Conservation (phyloP, 495 filamentous ascomycete genomes). For the Penicillium chermesinum region DNA sequence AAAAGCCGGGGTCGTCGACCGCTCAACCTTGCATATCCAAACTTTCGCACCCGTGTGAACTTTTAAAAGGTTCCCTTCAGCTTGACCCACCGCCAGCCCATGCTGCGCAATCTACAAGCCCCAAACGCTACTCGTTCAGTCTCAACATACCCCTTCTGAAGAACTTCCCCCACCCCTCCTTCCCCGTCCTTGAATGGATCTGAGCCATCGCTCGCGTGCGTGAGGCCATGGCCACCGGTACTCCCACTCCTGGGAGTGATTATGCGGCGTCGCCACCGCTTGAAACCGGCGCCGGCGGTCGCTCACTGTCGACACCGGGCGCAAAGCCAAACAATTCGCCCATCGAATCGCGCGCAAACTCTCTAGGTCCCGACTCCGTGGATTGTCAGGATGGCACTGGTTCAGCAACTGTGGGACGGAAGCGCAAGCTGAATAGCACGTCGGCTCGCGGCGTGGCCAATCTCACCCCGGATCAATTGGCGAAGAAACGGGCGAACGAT, state of each 20-base stretch:
- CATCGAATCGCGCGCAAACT: conserved; percentile 24
- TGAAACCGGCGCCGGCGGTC: conserved; percentile 11
- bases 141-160: not conserved
- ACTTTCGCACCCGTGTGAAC: not conserved
- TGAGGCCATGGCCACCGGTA: conserved; percentile 40
- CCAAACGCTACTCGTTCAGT: not conserved
- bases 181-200: conserved; percentile 26
- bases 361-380: conserved; percentile 24
- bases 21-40: not conserved
- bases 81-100: conserved; percentile 3
- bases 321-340: conserved; percentile 33
- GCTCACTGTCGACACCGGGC: conserved; percentile 13
- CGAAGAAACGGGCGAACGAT: conserved; percentile 82
- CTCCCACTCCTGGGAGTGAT: conserved; percentile 23
- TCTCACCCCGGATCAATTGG: conserved; percentile 66
- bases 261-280: conserved; percentile 26
- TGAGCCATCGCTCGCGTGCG: conserved; percentile 23
- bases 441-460: conserved; percentile 67
- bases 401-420: conserved; percentile 32
- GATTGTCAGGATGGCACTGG: conserved; percentile 16
- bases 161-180: not conserved
- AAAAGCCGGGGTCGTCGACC: not conserved
- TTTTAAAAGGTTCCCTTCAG: not conserved
- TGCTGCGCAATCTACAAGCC: not conserved
- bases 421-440: conserved; percentile 45